Evolutionary conservation across 305 asterid species (phyloP), one percentile per base, ranked within the genome.

Genomic region (Plantago rigida): DNA sequence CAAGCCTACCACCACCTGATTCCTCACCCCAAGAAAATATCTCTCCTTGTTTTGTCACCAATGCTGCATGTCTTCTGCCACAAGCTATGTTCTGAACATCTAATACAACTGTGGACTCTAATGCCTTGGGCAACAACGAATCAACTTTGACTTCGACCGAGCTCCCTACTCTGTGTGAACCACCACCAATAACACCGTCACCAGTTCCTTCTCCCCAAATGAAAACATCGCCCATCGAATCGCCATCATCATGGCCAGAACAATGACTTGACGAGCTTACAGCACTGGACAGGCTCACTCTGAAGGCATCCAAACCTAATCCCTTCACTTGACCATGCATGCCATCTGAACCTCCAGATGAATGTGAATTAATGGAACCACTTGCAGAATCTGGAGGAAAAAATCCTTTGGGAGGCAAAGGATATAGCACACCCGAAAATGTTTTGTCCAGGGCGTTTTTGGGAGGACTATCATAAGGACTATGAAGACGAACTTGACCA

Each of bases 231-330:
- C 95, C 95, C 71, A 89, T 65, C 56, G 95, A 83, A 79, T 89
- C 96, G 63, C 87, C 84, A 60, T 89, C 96, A 70, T 86, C 96
- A 62, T 84, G 91, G 63, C 94, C 94, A 71, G 96, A 89, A 59
- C 95, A 93, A 71, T 89, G 95, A 76, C 94, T 89, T 65, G 95
- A 84, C 59, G 96, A 88, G 78, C 96, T 88, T 64, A 88, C 96
- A 69, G 94, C 94, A 71, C 96, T 88, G 57, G 96, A 88, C 67
- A 88, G 95, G 75, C 97, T 89, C 54, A 89, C 87, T 79, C 97
- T 84, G 71, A 86, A 84, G 64, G 88, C 86, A 81, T 89, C 97
- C 72, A 72, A 81, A 56, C 85, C 93, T 71, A 65, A 65, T 61
- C 84, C 86, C 77, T 81, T 86, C 76, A 75, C 70, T 66, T 81